Evolutionary conservation across 2,329 filamentous ascomycete genomes (phyloP).

Genomic region (Colletotrichum sojae): DNA sequence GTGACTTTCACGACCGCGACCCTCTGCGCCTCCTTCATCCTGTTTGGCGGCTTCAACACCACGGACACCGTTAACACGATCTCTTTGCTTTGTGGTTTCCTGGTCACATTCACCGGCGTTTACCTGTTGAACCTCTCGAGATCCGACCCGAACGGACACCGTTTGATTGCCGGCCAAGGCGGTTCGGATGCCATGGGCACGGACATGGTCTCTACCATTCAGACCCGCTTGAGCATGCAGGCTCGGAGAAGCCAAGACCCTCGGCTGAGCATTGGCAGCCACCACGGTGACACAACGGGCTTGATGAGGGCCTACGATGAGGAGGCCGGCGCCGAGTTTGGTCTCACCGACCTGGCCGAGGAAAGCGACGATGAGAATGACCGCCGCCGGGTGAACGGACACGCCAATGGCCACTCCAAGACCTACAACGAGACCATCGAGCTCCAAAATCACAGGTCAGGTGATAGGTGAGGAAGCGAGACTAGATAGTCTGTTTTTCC

Average conservation of each 20-base stretch:
- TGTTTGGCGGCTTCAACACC: constrained; percentile 97
- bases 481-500: constrained; percentile 24
- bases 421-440: constrained; percentile 61
- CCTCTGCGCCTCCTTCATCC: constrained; percentile 93
- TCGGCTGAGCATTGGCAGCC: constrained; percentile 75
- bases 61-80: constrained; percentile 92
- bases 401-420: constrained; percentile 57
- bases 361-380: constrained; percentile 77
- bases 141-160: constrained; percentile 86
- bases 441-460: constrained; percentile 63
- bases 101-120: constrained; percentile 94
- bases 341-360: constrained; percentile 83
- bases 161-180: constrained; percentile 71
- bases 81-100: constrained; percentile 91
- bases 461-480: constrained; percentile 48
- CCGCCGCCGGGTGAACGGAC: constrained; percentile 54
- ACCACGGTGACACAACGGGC: constrained; percentile 80
- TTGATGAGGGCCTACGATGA: constrained; percentile 92
- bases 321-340: constrained; percentile 81
- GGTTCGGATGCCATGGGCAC: constrained; percentile 87
- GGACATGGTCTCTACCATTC: constrained; percentile 89
- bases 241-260: constrained; percentile 81
- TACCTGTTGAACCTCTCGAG: constrained; percentile 97
- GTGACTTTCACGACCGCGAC: constrained; percentile 97
- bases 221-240: constrained; percentile 95